Conservation (phyloP, 768 basidiomycete species). For the Cantharellus anzutake region DNA sequence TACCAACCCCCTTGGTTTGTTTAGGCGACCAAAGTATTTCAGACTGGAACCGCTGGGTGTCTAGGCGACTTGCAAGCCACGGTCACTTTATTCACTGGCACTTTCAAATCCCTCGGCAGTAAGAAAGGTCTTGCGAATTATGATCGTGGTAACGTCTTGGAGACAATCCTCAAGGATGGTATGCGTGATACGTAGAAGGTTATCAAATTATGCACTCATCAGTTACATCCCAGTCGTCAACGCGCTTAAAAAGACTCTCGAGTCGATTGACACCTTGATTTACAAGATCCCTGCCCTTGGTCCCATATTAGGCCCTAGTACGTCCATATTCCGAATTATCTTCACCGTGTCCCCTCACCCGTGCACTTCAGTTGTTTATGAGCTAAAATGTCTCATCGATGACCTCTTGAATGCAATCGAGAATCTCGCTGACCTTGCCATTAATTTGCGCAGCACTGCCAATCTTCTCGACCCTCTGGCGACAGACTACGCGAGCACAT, state of each 20-base stretch:
- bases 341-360: background rate
- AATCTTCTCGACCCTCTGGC: too few relatives aligned
- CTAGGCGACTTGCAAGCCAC: background rate
- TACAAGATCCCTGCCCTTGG: background rate
- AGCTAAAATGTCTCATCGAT: background rate
- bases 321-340: background rate
- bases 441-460: background rate
- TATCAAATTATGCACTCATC: background rate
- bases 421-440: background rate
- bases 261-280: background rate
- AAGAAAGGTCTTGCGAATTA: background rate
- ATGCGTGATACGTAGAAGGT: background rate
- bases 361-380: background rate
- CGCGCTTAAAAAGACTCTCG: background rate
- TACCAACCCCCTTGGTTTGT: background rate
- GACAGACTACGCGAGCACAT: too few relatives aligned
- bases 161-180: background rate
- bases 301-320: background rate
- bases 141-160: background rate
- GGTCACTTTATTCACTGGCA: background rate
- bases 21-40: background rate
- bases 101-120: background rate
- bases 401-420: background rate
- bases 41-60: background rate
- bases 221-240: background rate